Evolutionary conservation across 257 asterid genomes (phyloP).

Genomic region (Mentha longifolia): DNA sequence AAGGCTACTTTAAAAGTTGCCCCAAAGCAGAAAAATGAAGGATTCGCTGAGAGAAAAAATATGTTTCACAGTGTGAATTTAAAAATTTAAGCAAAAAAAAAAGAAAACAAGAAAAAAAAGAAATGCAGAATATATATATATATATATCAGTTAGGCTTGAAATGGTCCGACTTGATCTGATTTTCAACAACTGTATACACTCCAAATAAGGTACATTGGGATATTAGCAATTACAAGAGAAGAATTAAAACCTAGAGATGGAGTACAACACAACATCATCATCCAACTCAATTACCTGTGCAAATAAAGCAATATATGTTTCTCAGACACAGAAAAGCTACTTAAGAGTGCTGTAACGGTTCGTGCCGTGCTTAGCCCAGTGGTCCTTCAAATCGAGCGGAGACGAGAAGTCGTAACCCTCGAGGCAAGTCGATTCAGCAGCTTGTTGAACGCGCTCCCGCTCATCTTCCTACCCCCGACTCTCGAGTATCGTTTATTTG

Average conservation of each 20-base stretch:
- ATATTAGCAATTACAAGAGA: conserved; percentile 26
- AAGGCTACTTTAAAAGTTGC: too few relatives aligned
- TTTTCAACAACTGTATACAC: conserved; percentile 32
- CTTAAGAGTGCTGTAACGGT: conserved; percentile 79
- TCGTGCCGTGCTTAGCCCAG: conserved; percentile 94
- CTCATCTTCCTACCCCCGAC: conserved; percentile 96
- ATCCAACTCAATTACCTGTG: conserved; percentile 31
- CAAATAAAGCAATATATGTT: conserved; percentile 31
- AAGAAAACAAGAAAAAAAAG: neutral
- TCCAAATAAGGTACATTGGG: conserved; percentile 35
- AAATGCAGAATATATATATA: too few relatives aligned
- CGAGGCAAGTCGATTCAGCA: conserved; percentile 80
- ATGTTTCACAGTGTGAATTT: too few relatives aligned
- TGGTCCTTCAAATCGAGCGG: conserved; percentile 88
- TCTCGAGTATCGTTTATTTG: conserved; percentile 76
- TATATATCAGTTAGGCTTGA: too few relatives aligned
- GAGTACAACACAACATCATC: conserved; percentile 23
- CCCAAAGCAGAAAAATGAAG: too few relatives aligned
- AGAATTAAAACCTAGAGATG: conserved; percentile 16
- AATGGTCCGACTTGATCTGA: too few relatives aligned
- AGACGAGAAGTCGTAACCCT: conserved; percentile 70
- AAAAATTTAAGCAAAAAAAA: too few relatives aligned
- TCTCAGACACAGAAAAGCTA: conserved; percentile 40
- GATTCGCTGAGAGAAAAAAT: too few relatives aligned
- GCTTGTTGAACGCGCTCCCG: conserved; percentile 75